These are phyloP conservation scores for Rutstroemia sp. DNA, from an alignment of 2,329 filamentous ascomycete species.

Conservation along the genomic window DNA sequence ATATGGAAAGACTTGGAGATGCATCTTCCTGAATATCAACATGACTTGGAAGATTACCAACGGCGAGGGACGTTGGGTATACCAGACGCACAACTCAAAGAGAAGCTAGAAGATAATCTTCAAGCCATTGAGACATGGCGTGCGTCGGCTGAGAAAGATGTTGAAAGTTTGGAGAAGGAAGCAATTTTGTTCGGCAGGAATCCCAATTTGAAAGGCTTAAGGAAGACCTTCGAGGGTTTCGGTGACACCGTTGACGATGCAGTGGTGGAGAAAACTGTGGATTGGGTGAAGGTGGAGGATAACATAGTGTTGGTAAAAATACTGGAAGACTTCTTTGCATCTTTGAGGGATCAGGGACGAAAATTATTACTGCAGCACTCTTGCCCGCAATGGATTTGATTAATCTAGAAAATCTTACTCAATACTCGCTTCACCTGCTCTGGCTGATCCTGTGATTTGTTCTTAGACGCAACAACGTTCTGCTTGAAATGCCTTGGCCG, in stretches of 20 bases:
- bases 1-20: constrained; percentile 7
- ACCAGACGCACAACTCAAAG: not conserved
- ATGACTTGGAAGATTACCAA: not conserved
- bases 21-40: constrained; percentile 1
- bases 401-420: constrained; percentile 54
- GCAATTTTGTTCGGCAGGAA: not conserved
- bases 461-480: constrained; percentile 49
- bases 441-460: constrained; percentile 38
- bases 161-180: not conserved
- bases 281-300: not conserved
- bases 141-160: not conserved
- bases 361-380: no score
- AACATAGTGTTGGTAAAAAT: not conserved
- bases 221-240: not conserved
- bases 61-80: not conserved
- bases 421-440: constrained; percentile 53
- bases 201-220: not conserved
- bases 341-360: not conserved
- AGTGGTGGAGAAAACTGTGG: not conserved
- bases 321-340: constrained; percentile 1
- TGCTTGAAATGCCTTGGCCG: constrained; percentile 57
- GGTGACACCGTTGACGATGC: constrained; percentile 1
- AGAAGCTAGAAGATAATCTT: not conserved
- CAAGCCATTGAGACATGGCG: constrained; percentile 6
- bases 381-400: not conserved